Evolutionary conservation across 1,284 basidiomycete genomes (phyloP), one percentile per base, ranked within the genome.

Genomic region (Meira nashicola): DNA sequence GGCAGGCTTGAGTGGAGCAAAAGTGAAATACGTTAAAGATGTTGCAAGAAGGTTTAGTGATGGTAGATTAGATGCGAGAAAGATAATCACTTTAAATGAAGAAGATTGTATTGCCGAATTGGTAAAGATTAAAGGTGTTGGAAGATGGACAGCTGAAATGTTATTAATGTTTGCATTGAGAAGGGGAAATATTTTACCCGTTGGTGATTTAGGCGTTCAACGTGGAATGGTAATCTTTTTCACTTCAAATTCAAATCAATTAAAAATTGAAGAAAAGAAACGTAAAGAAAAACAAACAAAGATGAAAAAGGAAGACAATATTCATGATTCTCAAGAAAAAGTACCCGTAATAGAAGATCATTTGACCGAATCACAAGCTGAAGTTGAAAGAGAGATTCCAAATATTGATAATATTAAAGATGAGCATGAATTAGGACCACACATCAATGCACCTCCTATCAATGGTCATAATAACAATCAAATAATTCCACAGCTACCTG

Each of bases 121-220:
- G 6, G 65, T 65, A 38, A 64, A 72, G 53, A 65, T 98, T 58
- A 75, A 72, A 46, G 74, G 74, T 11, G 75, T 77, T 1, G 74
- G 74, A n/a, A 55, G 63, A 33, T 77, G 75, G 74, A 76, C 75
- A 11, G 73, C 71, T 46, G 67, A 77, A 57, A 77, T 77, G 75
- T 62, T 75, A 15, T 64, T 77, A 37, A 76, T 77, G 67, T 77
- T 77, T 55, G 74, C 75, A 14, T 60, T 76, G 60, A 66, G 74
- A 46, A 64, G 63, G 41, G 70, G 74, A 15, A 59, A 76, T 49
- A 65, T 77, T 8, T 62, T 77, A 10, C 73, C 75, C 6, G 67
- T 67, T 25, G 74, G 67, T 14, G 75, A 77, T 50, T 64, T 77
- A 2, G 75, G 75, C 28, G 68, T 77, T 17, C 75, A 77, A 60